Evolutionary conservation across 371 early-diverging fungal genomes (phyloP).

Genomic region (Mortierella sp.): DNA sequence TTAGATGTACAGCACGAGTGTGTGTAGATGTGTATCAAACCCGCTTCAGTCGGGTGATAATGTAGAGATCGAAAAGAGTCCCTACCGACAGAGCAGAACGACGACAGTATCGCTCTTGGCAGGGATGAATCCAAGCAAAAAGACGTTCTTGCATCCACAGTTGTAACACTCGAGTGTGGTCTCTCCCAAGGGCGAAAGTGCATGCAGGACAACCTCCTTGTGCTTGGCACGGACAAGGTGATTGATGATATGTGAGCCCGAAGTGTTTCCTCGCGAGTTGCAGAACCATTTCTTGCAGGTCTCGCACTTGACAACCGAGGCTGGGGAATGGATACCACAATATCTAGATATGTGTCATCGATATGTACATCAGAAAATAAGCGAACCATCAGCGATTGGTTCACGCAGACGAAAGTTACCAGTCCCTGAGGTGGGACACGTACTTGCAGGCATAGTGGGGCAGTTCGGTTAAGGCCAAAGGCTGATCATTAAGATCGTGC

Average conservation of each 20-base stretch:
- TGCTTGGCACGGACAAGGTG: slow-evolving; percentile 96
- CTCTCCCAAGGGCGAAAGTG: slow-evolving; percentile 92
- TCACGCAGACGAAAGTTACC: no score
- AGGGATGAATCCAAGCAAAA: slow-evolving; percentile 97
- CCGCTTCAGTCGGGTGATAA: no score
- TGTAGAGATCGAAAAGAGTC: not conserved
- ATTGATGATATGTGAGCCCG: slow-evolving; percentile 96
- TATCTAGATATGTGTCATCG: slow-evolving; percentile 58
- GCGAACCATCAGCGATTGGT: no score
- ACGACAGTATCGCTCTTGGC: slow-evolving; percentile 98
- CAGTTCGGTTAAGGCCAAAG: slow-evolving; percentile 66
- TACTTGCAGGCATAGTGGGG: slow-evolving; percentile 91
- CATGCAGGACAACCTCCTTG: slow-evolving; percentile 93
- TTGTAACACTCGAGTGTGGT: slow-evolving; percentile 96
- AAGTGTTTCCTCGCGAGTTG: slow-evolving; percentile 91
- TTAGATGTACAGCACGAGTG: no score
- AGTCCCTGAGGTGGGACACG: slow-evolving; percentile 21
- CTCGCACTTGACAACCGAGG: slow-evolving; percentile 93
- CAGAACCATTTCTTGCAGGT: slow-evolving; percentile 97
- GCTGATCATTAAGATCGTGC: slow-evolving; percentile 59
- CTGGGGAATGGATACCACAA: slow-evolving; percentile 93
- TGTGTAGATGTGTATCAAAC: no score
- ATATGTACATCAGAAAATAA: no score
- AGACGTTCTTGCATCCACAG: slow-evolving; percentile 96
- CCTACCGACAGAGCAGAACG: slow-evolving; percentile 93